Conservation (phyloP, 768 basidiomycete species). For the Mycena sanguinolenta region DNA sequence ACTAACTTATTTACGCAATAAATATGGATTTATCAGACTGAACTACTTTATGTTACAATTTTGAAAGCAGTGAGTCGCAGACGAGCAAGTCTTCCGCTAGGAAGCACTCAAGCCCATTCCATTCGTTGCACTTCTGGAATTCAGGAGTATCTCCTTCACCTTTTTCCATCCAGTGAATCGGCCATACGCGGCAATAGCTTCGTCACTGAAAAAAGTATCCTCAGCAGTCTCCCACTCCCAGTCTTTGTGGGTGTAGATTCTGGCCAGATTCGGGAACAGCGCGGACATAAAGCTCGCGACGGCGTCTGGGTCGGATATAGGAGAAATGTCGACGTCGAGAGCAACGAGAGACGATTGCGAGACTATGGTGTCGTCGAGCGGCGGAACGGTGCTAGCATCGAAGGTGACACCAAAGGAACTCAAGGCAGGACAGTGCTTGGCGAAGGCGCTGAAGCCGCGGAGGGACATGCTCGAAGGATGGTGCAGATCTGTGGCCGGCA, state of each 20-base stretch:
- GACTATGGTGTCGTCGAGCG: not conserved
- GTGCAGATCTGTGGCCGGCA: not conserved
- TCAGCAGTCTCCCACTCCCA: too few relatives aligned
- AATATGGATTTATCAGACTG: not conserved
- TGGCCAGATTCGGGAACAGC: not conserved
- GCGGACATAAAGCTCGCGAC: not conserved
- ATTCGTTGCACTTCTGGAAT: too few relatives aligned
- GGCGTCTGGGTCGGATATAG: not conserved
- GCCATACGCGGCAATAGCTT: too few relatives aligned
- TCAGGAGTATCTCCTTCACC: too few relatives aligned
- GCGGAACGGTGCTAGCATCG: not conserved
- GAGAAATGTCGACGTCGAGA: not conserved
- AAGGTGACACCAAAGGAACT: not conserved
- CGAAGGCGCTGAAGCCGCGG: not conserved
- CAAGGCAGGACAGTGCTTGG: not conserved
- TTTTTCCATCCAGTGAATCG: too few relatives aligned
- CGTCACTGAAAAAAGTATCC: too few relatives aligned
- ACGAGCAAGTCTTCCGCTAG: too few relatives aligned
- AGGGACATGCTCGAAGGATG: not conserved
- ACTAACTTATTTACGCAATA: not conserved
- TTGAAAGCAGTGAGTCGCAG: too few relatives aligned
- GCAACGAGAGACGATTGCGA: not conserved
- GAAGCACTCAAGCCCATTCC: too few relatives aligned
- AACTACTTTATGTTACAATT: too few relatives aligned
- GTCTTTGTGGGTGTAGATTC: not conserved